These are phyloP conservation scores for Lepidium didymum DNA, from an alignment of 345 rosid genomes.

Conservation along the genomic window DNA sequence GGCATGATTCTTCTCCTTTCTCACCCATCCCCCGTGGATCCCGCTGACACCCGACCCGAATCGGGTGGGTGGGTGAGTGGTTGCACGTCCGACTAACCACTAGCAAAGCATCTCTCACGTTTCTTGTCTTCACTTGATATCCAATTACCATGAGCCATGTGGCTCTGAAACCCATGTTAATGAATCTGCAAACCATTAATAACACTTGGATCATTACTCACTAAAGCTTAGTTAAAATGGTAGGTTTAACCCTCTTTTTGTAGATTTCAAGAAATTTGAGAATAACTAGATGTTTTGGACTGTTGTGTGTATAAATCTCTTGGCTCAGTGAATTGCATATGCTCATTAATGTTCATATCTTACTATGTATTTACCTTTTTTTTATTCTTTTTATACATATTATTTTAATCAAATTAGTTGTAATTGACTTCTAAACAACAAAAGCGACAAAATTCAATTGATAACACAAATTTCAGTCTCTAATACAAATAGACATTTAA, in stretches of 20 bases:
- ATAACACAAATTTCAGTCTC: too few species aligned
- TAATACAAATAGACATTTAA: too few species aligned
- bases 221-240: slow-evolving; percentile 29
- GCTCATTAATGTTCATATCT: slow-evolving; percentile 21
- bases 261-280: slow-evolving; percentile 16
- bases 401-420: not conserved
- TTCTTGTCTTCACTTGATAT: slow-evolving; percentile 16
- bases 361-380: not conserved
- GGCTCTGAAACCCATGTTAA: slow-evolving; percentile 32
- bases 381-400: not conserved
- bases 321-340: slow-evolving; percentile 23
- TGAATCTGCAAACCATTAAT: slow-evolving; percentile 21
- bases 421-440: too few species aligned
- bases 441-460: too few species aligned
- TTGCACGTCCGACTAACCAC: slow-evolving; percentile 17
- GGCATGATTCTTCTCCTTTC: slow-evolving; percentile 37
- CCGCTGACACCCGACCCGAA: slow-evolving; percentile 36
- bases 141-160: slow-evolving; percentile 21
- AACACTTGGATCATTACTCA: slow-evolving; percentile 21
- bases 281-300: slow-evolving; percentile 24
- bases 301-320: slow-evolving; percentile 17
- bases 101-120: slow-evolving; percentile 9
- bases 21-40: slow-evolving; percentile 34
- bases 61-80: slow-evolving; percentile 5
- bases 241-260: not conserved